phyloP scores from a whole-genome alignment of 768 basidiomycete genomes.

The Sutorius australiensis region DNA sequence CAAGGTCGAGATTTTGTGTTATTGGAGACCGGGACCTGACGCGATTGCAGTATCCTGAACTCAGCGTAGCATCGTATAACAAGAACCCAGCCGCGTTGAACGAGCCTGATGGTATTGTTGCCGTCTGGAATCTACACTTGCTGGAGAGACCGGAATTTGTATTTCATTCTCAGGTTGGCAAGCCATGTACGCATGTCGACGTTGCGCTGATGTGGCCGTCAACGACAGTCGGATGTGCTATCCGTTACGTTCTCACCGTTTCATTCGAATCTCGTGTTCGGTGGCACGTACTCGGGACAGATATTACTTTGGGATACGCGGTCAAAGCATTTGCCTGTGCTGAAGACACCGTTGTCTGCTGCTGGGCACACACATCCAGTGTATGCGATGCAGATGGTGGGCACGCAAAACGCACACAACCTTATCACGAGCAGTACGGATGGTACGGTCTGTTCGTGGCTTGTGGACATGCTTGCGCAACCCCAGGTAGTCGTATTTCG shows the following conservation, averaged over 20 bases:
- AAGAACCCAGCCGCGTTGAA: conserved; percentile 92
- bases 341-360: conserved; percentile 95
- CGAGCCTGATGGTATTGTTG: conserved; percentile 95
- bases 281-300: conserved; percentile 99
- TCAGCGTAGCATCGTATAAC: conserved; percentile 95
- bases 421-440: conserved; percentile 96
- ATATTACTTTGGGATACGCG: conserved; percentile 98
- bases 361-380: conserved; percentile 98
- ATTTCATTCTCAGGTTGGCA: conserved; percentile 91
- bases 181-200: neutral
- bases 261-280: conserved; percentile 95
- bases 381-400: conserved; percentile 97
- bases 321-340: conserved; percentile 90
- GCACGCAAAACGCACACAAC: conserved; percentile 98
- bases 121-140: conserved; percentile 95
- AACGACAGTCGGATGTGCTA: conserved; percentile 85
- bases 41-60: conserved; percentile 77
- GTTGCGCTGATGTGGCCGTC: conserved; percentile 3
- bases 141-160: conserved; percentile 95
- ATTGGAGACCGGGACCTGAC: neutral
- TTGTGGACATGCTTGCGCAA: conserved; percentile 97
- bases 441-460: conserved; percentile 95
- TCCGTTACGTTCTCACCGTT: conserved; percentile 97
- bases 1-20: conserved; percentile 54
- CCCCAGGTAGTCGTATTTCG: conserved; percentile 64